phyloP scores from a whole-genome alignment of 2,329 filamentous ascomycete species.

The Penicillium janthinellum region DNA sequence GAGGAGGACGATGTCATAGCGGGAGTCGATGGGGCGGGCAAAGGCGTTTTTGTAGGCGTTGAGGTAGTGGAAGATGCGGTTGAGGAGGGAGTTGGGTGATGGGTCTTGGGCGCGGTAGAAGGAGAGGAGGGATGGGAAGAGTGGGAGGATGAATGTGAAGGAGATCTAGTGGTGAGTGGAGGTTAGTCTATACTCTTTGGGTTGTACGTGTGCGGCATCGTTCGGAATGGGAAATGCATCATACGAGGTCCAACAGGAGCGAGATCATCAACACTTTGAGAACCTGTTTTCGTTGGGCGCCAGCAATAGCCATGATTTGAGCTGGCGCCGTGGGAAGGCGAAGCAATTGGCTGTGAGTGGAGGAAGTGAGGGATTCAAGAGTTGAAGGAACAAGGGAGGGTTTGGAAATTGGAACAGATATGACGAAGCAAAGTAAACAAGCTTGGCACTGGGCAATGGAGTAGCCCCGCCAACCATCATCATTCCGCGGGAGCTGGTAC shows the following conservation, averaged over 20 bases:
- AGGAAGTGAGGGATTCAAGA: not conserved
- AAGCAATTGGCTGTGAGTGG: not conserved
- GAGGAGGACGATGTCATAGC: conserved; percentile 94
- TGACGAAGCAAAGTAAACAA: conserved; percentile 1
- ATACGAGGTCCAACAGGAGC: conserved; percentile 83
- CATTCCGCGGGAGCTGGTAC: not conserved
- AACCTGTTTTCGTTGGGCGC: conserved; percentile 70
- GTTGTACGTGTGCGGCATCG: not conserved
- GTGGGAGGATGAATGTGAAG: conserved; percentile 95
- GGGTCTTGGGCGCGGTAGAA: conserved; percentile 88
- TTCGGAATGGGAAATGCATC: conserved; percentile 30
- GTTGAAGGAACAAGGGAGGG: not conserved
- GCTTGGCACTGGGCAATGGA: no score
- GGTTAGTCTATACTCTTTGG: not conserved
- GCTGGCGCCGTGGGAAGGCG: conserved; percentile 9
- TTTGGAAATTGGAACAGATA: not conserved
- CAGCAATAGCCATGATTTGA: conserved; percentile 38
- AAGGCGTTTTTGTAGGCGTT: conserved; percentile 96
- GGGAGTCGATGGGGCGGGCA: conserved; percentile 86
- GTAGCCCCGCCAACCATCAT: not conserved
- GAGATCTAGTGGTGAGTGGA: conserved; percentile 69
- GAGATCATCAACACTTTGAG: conserved; percentile 87
- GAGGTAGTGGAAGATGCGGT: conserved; percentile 76
- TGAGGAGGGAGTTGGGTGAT: conserved; percentile 67
- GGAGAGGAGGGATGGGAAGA: conserved; percentile 92